Conservation (phyloP, 139 green algal genomes). For the Microglena sp. region DNA sequence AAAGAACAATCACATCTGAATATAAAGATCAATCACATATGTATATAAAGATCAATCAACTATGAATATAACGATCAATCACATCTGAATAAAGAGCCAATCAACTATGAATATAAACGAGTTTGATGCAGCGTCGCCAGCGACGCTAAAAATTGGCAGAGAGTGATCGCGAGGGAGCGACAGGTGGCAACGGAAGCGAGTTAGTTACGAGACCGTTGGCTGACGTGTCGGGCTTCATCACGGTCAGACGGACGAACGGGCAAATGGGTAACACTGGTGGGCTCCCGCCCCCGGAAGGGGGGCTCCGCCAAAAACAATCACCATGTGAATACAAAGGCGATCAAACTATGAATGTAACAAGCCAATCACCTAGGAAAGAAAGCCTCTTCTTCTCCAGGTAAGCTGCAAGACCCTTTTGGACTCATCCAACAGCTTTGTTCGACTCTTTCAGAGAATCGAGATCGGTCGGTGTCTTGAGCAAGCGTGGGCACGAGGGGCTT, state of each 20-base stretch:
- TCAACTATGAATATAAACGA: too few relatives aligned
- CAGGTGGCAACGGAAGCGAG: constrained; percentile 26
- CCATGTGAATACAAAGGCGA: neutral
- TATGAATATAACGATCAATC: too few relatives aligned
- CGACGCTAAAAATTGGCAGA: too few relatives aligned
- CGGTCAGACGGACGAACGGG: neutral
- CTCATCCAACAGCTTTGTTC: constrained; percentile 45
- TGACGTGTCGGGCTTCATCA: neutral
- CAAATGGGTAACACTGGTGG: neutral
- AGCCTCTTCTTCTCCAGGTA: constrained; percentile 65
- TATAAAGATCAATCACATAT: too few relatives aligned
- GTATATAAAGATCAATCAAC: too few relatives aligned
- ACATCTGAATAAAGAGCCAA: too few relatives aligned
- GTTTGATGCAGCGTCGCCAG: too few relatives aligned
- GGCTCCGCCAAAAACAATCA: constrained; percentile 32
- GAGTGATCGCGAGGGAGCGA: too few relatives aligned
- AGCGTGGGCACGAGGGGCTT: too few relatives aligned
- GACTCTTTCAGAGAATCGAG: constrained; percentile 30
- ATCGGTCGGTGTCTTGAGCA: too few relatives aligned
- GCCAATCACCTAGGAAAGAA: constrained; percentile 57
- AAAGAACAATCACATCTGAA: too few relatives aligned
- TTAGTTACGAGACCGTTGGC: constrained; percentile 21
- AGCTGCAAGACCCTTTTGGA: constrained; percentile 51
- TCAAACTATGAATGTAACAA: constrained; percentile 10
- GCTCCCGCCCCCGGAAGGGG: neutral